Evolutionary conservation across 1,284 basidiomycete species (phyloP), one percentile per base, ranked within the genome.

Genomic region (Earliella scabrosa): DNA sequence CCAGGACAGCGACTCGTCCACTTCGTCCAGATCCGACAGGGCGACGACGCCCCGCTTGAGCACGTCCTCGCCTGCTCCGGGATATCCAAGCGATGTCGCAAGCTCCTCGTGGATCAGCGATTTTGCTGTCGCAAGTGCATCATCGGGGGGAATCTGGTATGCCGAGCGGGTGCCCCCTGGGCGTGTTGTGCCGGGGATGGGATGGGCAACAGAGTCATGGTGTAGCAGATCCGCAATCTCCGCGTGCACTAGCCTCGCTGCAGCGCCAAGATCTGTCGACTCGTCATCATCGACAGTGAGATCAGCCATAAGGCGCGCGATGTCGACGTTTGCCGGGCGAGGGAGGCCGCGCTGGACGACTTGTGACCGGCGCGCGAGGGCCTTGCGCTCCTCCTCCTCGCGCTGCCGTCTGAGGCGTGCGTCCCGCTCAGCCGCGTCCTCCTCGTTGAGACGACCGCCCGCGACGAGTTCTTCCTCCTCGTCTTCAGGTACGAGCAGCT

Each of bases 371-470:
- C 96, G 78, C 5, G 92, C 94, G 13, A 97, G 77, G 21, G 85
- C 87, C 63, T 85, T 88, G 49, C 82, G 77, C 68, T 92, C 89
- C 71, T 93, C 92, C 63, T 91, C 89, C 68, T 94, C 93, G 50
- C 80, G 81, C 45, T 82, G 73, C 39, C 85, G 82, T 66, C 82
- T 85, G 39, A 93, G 68, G 51, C 85, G 82, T 1, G 92, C 93
- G 71, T 99, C 96, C 23, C 97, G 82, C 69, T 97, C 95, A 1
- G 95, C 92, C 0, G 95, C 95, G 72, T 99, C 97, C 73, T 97
- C 93, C 64, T 90, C 90, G 0, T 80, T 74, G 58, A 83, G 55
- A 4, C 68, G 43, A 4, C 9, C 73, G 9, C 69, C 77, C 21
- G 71, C 78, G n/a, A 71, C 75, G 8, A 44, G 32, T 2, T 76